Evolutionary conservation across 305 asterid genomes (phyloP).

Genomic region (Fraxinus velutina): DNA sequence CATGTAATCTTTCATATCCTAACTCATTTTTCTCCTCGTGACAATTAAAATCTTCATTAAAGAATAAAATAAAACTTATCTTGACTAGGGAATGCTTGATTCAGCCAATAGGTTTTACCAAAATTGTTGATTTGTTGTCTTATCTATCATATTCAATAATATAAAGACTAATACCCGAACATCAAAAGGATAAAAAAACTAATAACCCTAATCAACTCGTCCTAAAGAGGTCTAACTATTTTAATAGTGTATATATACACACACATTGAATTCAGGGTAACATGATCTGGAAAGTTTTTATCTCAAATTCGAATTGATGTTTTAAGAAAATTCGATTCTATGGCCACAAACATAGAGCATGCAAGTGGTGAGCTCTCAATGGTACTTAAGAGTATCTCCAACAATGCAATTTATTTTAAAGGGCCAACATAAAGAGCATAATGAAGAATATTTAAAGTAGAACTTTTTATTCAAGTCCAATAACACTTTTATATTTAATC

Average conservation of each 20-base stretch:
- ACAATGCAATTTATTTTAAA: neutral
- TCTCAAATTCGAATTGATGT: neutral
- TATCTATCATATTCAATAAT: neutral
- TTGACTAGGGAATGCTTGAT: neutral
- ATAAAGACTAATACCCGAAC: neutral
- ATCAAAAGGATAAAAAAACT: neutral
- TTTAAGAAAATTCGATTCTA: neutral
- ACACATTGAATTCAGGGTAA: neutral
- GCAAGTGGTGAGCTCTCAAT: neutral
- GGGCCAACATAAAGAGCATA: neutral
- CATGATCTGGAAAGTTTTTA: neutral
- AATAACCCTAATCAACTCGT: neutral
- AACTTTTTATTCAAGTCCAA: neutral
- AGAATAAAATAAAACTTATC: neutral
- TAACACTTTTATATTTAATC: neutral
- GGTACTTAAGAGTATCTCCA: neutral
- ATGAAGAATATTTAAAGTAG: neutral
- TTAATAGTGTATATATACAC: neutral
- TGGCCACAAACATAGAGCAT: neutral
- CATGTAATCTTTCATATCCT: neutral
- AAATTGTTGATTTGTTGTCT: neutral
- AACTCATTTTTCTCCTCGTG: neutral
- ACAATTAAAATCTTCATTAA: neutral
- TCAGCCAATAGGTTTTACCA: neutral
- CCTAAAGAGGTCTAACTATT: neutral